Base-by-base conservation (phyloP, 2,329 filamentous ascomycete genomes). In the Colletotrichum camelliae region DNA sequence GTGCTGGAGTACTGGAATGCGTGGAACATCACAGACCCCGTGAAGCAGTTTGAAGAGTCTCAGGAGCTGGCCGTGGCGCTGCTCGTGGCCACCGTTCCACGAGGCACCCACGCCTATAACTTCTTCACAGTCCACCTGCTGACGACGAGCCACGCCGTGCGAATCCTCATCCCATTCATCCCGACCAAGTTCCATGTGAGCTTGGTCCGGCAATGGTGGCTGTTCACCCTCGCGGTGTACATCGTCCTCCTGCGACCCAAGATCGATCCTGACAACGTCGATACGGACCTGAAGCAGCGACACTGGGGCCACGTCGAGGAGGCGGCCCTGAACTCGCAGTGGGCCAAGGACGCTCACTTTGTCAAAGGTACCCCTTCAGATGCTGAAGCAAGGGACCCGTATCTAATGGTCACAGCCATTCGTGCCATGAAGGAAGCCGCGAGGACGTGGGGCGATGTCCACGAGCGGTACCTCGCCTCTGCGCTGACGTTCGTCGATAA, bases 1-100 rank as follows among this genome's bases (percentile, higher is more conserved):
- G 87, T 98, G 18, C 84, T 98, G 61, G 94, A 97, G 79, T 95
- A 98, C 86, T 98, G 96, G 95, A 97, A 97, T 79, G 93, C 94
- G 4, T 98, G 96, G 96, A 87, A 89, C 12, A 88, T 97, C 27
- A 85, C 89, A 10, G 89, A 96, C 76, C 93, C 94, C 1, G 88
- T 89, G n/a, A 88, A 90, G 78, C 93, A 96, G 80, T 97, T 98
- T 81, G 90, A 92, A 74, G 90, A 94, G 72, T 94, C 93, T 1
- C 92, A 94, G 80, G 89, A 92, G 81, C 88, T 89, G 1, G 91
- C 91, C 0, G 87, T 91, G 0, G 89, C 91, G 0, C 83, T 96
- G 8, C 84, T 95, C 0, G 88, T 95, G 6, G 88, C 90, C 7
- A 92, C 91, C 4, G 89, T 92, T 3, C 82, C 87, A 39, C 88